Evolutionary conservation across 202 grass and related monocot species (phyloP).

Genomic region (Schoenoplectus tabernaemontani): DNA sequence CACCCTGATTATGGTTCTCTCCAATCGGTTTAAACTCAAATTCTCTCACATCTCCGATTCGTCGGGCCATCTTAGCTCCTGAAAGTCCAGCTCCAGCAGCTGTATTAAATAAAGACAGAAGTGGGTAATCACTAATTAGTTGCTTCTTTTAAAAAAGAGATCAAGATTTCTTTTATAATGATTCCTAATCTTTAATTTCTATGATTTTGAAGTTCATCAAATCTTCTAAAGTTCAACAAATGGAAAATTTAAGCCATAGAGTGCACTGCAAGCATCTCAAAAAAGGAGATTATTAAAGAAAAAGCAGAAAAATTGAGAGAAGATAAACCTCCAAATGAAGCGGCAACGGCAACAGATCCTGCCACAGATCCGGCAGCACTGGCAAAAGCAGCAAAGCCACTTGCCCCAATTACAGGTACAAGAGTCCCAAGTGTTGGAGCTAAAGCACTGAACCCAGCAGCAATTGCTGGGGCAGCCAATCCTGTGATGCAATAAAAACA

Average conservation of each 20-base stretch:
- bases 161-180: constrained; percentile 15
- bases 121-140: constrained; percentile 25
- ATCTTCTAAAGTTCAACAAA: neutral
- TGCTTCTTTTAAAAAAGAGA: neutral
- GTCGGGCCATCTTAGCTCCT: constrained; percentile 87
- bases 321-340: constrained; percentile 86
- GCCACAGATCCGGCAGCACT: constrained; percentile 78
- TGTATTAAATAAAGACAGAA: constrained; percentile 27
- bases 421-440: constrained; percentile 71
- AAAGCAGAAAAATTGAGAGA: constrained; percentile 7
- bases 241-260: neutral
- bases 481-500: constrained; percentile 33
- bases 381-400: constrained; percentile 92
- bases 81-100: constrained; percentile 93
- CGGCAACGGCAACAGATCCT: constrained; percentile 92
- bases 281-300: neutral
- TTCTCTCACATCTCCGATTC: constrained; percentile 78
- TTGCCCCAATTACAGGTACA: constrained; percentile 80
- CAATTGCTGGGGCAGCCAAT: constrained; percentile 94
- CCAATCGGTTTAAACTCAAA: constrained; percentile 93
- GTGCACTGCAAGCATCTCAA: no score
- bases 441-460: constrained; percentile 80
- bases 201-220: neutral
- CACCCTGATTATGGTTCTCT: constrained; percentile 92
- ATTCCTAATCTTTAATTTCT: neutral